Conservation (phyloP, 2,329 filamentous ascomycete genomes). For the Fusarium tuaranense region DNA sequence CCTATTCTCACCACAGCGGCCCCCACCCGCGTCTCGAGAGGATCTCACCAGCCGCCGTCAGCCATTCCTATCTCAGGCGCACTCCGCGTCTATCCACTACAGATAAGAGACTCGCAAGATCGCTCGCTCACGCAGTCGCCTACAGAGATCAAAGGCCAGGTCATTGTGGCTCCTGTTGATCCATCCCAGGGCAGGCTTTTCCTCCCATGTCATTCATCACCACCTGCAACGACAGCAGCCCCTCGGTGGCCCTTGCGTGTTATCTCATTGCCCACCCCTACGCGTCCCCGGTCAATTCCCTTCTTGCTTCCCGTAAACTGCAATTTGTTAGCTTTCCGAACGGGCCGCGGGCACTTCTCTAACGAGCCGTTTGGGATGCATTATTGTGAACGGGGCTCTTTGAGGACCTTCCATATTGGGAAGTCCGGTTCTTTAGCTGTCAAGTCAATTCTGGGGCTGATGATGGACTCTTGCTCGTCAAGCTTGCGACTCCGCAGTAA, state of each 20-base stretch:
- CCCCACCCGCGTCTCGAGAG: constrained; percentile 19
- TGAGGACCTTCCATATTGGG: constrained; percentile 5
- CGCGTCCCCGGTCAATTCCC: neutral
- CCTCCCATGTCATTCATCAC: constrained; percentile 2
- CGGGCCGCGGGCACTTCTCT: constrained; percentile 5
- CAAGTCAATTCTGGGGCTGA: neutral
- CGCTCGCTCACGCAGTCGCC: neutral
- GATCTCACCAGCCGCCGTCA: neutral
- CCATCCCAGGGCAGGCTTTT: neutral
- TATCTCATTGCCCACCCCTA: neutral
- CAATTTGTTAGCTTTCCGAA: neutral
- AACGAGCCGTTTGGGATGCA: neutral
- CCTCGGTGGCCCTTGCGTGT: neutral
- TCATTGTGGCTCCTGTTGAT: constrained; percentile 1
- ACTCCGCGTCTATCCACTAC: neutral
- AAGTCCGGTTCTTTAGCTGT: neutral
- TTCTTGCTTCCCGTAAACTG: neutral
- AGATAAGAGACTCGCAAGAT: constrained; percentile 3
- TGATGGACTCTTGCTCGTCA: neutral
- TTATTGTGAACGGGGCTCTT: neutral
- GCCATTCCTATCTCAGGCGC: neutral
- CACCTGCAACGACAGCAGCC: constrained; percentile 2
- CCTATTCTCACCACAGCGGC: constrained; percentile 10
- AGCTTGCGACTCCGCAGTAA: neutral
- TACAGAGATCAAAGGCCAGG: constrained; percentile 8